These are phyloP conservation scores for Adansonia gregorii DNA, from an alignment of 441 rosid species.

Conservation along the genomic window DNA sequence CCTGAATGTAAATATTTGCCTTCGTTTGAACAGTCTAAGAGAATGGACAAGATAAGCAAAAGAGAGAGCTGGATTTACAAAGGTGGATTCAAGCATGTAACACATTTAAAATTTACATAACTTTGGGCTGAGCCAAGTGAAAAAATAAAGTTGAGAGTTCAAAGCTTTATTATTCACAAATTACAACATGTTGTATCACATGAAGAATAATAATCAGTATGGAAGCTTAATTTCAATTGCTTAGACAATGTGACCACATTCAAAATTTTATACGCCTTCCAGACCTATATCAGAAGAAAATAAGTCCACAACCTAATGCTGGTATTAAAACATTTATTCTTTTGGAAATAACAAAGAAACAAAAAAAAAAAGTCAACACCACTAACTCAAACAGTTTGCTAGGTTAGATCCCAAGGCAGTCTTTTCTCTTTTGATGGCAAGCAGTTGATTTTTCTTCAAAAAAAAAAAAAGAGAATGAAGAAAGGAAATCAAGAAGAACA, in stretches of 20 bases:
- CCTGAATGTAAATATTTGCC: conserved; percentile 3
- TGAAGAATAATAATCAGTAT: neutral
- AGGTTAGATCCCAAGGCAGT: conserved; percentile 3
- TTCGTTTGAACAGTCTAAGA: neutral
- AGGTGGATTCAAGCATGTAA: neutral
- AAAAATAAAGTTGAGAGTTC: neutral
- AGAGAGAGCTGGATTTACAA: neutral
- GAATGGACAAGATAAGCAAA: conserved; percentile 18
- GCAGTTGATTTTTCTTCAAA: neutral
- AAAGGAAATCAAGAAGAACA: conserved; percentile 5
- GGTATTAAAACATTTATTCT: neutral
- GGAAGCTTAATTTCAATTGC: neutral
- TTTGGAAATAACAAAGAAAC: conserved; percentile 13
- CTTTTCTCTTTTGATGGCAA: conserved; percentile 11
- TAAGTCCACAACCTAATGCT: neutral
- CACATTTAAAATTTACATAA: neutral
- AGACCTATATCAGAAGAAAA: neutral
- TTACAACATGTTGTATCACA: neutral
- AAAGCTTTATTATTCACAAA: neutral
- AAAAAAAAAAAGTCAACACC: conserved; percentile 10
- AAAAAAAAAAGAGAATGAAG: neutral
- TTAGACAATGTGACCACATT: neutral
- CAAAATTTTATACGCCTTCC: neutral
- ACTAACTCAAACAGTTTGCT: conserved; percentile 7
- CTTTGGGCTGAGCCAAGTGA: neutral